A percentile compares a stretch with the other conserved stretches of the same genome.
These are phyloP conservation scores for Yamadazyma sp. DNA, from an alignment of 805 yeast species.

Conservation along the genomic window DNA sequence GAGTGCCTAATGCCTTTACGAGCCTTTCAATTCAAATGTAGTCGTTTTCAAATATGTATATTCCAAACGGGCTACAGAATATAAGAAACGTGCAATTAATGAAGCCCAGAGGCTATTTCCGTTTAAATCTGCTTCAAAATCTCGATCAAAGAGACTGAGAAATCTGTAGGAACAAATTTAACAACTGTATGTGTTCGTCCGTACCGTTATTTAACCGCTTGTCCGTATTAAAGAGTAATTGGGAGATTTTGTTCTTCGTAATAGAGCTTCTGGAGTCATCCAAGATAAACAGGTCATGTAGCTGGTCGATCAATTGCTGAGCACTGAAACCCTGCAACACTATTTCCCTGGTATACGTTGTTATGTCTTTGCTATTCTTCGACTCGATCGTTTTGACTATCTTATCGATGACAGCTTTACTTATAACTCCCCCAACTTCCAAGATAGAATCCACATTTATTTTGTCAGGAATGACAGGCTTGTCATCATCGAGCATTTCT, in stretches of 20 bases:
- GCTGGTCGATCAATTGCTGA: constrained; percentile 64
- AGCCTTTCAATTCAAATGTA: neutral
- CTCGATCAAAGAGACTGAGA: constrained; percentile 20
- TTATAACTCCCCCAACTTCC: constrained; percentile 78
- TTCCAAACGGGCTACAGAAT: no score
- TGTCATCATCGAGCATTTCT: constrained; percentile 26
- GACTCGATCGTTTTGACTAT: constrained; percentile 37
- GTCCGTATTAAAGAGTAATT: constrained; percentile 71
- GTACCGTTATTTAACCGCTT: constrained; percentile 77
- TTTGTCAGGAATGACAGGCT: constrained; percentile 11
- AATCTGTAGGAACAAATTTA: constrained; percentile 52
- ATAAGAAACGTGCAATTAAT: no score
- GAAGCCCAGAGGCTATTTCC: no score
- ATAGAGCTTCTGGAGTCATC: constrained; percentile 49
- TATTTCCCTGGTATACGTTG: constrained; percentile 48
- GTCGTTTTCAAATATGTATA: no score
- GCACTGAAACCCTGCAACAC: constrained; percentile 75
- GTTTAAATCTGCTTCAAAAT: no score
- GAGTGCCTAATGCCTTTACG: constrained; percentile 7
- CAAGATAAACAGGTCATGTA: constrained; percentile 65
- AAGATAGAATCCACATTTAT: constrained; percentile 51
- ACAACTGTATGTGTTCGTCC: constrained; percentile 80
- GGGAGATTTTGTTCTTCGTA: constrained; percentile 66
- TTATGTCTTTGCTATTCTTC: constrained; percentile 30
- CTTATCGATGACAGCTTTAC: constrained; percentile 43